A percentile compares a stretch with the other conserved stretches of the same genome.
phyloP scores from a whole-genome alignment of 371 early-diverging fungal species.

The Entomophthora muscae region DNA sequence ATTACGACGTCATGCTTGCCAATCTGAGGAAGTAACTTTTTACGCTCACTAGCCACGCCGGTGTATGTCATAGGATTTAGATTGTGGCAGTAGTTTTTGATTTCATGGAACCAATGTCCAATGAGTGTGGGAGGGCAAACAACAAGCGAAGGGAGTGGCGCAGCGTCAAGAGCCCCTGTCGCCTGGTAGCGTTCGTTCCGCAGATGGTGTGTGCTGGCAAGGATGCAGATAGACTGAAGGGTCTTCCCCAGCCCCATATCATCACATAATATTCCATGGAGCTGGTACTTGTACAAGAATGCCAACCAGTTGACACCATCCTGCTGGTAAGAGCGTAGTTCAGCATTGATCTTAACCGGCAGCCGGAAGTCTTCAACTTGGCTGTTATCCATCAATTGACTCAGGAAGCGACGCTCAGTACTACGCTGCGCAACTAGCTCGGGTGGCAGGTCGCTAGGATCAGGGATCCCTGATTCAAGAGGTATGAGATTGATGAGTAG shows the following conservation, averaged over 20 bases:
- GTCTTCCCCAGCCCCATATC: constrained; percentile 99
- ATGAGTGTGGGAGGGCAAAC: constrained; percentile 95
- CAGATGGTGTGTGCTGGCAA: constrained; percentile 72
- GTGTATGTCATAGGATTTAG: constrained; percentile 68
- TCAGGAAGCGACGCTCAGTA: constrained; percentile 75
- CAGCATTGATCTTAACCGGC: constrained; percentile 83
- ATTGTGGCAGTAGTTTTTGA: constrained; percentile 56
- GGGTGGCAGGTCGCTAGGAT: constrained; percentile 69
- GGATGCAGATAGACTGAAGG: constrained; percentile 89
- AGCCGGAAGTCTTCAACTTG: constrained; percentile 70
- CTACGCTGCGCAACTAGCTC: constrained; percentile 60
- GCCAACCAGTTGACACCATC: constrained; percentile 97
- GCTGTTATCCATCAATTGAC: constrained; percentile 76
- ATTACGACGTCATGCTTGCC: constrained; percentile 60
- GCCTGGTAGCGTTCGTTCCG: constrained; percentile 36
- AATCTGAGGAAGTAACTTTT: constrained; percentile 29
- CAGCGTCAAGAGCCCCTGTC: constrained; percentile 43
- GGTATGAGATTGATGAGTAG: constrained; percentile 86
- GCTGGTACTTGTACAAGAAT: constrained; percentile 86
- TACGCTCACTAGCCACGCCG: constrained; percentile 65
- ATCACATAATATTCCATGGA: constrained; percentile 97
- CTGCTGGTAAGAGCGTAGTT: constrained; percentile 86
- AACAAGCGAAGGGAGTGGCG: constrained; percentile 70
- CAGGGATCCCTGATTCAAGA: constrained; percentile 71
- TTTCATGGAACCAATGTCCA: constrained; percentile 97